phyloP scores from a whole-genome alignment of 352 stramenopile genomes.

The Phytophthora boehmeriae region DNA sequence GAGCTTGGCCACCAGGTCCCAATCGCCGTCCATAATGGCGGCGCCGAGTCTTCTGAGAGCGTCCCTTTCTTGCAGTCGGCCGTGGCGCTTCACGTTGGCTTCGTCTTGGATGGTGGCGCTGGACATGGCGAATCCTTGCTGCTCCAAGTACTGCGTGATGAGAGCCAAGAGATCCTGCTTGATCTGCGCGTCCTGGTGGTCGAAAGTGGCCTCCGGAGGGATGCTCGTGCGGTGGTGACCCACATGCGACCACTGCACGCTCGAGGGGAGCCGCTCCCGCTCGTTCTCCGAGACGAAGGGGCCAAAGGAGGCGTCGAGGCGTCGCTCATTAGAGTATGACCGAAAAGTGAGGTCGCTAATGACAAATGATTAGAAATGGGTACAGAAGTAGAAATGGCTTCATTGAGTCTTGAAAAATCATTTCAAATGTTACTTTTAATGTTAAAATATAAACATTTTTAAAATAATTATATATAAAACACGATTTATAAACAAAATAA shows the following conservation, averaged over 20 bases:
- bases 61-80: slow-evolving; percentile 75
- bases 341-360: too few species aligned
- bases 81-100: slow-evolving; percentile 82
- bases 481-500: too few species aligned
- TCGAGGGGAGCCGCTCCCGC: slow-evolving; percentile 10
- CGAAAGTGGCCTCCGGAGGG: slow-evolving; percentile 82
- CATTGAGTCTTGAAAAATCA: too few species aligned
- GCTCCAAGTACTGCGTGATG: slow-evolving; percentile 88
- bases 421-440: too few species aligned
- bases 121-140: slow-evolving; percentile 79
- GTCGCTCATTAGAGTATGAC: slow-evolving; percentile 47
- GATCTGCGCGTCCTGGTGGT: slow-evolving; percentile 73
- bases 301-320: slow-evolving; percentile 23
- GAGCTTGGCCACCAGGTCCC: slow-evolving; percentile 85
- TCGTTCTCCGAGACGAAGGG: slow-evolving; percentile 19
- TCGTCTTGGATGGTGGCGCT: slow-evolving; percentile 90
- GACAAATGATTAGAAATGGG: too few species aligned
- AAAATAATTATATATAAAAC: too few species aligned
- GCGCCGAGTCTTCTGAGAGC: slow-evolving; percentile 74
- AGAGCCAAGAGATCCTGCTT: slow-evolving; percentile 83
- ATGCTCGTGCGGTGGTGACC: slow-evolving; percentile 87
- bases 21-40: slow-evolving; percentile 85
- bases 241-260: slow-evolving; percentile 71
- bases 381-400: too few species aligned
- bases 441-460: too few species aligned